Evolutionary conservation across 306 rosid genomes (phyloP).

Genomic region (Medicago truncatula): MtrunA17r5.0-ANR NC_053045.1:45748001-45748500

Average conservation of each 20-base stretch:
- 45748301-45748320: conserved; percentile 46
- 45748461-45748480: neutral
- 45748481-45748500: neutral
- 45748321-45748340: conserved; percentile 43
- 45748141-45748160: conserved; percentile 49
- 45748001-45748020: conserved; percentile 63
- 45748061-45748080: conserved; percentile 82
- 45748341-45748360: conserved; percentile 39
- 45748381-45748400: conserved; percentile 16
- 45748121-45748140: conserved; percentile 70
- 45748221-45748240: conserved; percentile 50
- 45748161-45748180: conserved; percentile 40
- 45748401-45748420: conserved; percentile 28
- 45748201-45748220: conserved; percentile 44
- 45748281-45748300: conserved; percentile 34
- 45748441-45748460: neutral
- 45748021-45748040: conserved; percentile 60
- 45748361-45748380: conserved; percentile 33
- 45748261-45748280: conserved; percentile 24
- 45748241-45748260: conserved; percentile 44
- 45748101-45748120: conserved; percentile 79
- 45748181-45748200: conserved; percentile 58
- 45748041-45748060: conserved; percentile 66
- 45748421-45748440: neutral
- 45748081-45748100: conserved; percentile 74